Conservation (phyloP, 2,329 filamentous ascomycete genomes). For the Tolypocladium ovalisporum region DNA sequence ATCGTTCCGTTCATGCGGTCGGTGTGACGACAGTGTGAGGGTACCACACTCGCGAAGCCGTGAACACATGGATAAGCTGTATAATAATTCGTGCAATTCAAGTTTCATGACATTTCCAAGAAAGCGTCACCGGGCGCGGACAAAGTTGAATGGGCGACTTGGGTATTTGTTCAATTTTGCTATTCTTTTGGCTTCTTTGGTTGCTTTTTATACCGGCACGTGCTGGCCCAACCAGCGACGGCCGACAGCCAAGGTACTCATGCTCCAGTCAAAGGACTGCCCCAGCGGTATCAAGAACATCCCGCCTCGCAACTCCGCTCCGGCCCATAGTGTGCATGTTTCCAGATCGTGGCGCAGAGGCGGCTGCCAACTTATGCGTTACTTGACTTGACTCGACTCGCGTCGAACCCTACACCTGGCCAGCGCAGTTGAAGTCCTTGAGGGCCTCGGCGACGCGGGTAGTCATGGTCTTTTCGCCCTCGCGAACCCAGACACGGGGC, state of each 20-base stretch:
- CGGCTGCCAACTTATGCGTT: not conserved
- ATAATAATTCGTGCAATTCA: not conserved
- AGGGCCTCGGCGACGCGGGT: conserved; percentile 70
- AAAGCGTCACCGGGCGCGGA: not conserved
- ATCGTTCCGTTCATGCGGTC: not conserved
- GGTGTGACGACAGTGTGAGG: not conserved
- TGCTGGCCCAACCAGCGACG: not conserved
- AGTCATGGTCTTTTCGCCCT: conserved; percentile 96
- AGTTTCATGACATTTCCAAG: not conserved
- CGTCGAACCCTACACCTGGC: conserved; percentile 19
- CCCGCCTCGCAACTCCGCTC: not conserved
- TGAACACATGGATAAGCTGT: not conserved
- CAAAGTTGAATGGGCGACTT: not conserved
- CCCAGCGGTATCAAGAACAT: not conserved
- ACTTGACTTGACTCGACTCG: not conserved
- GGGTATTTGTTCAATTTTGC: not conserved
- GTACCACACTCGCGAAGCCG: not conserved
- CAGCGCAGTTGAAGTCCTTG: conserved; percentile 68
- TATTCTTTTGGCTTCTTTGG: not conserved
- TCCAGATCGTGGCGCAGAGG: not conserved
- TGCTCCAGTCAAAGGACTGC: not conserved
- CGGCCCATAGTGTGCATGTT: not conserved
- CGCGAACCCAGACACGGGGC: conserved; percentile 89
- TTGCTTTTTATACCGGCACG: not conserved
- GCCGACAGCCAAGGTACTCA: not conserved